A percentile compares a stretch with the other conserved stretches of the same genome.
These are phyloP conservation scores for Saccharomyces jurei DNA, from an alignment of 805 yeast species.

Conservation along the genomic window DNA sequence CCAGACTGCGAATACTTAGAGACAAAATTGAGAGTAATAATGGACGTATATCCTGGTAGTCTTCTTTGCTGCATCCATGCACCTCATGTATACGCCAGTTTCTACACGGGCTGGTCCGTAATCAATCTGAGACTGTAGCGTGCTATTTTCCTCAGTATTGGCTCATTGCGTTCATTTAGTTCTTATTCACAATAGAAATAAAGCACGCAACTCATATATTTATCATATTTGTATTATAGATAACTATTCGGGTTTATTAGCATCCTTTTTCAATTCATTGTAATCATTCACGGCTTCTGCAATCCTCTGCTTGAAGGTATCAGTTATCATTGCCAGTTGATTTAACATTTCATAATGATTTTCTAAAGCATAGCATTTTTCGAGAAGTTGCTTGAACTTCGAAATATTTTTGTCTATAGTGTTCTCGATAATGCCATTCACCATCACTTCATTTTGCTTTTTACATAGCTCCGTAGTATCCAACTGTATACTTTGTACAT, in stretches of 20 bases:
- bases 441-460: conserved; percentile 20
- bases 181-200: neutral
- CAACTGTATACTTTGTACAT: conserved; percentile 41
- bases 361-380: conserved; percentile 44
- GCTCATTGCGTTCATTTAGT: neutral
- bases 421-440: conserved; percentile 18
- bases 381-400: conserved; percentile 34
- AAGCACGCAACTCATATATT: neutral
- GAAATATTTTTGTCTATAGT: conserved; percentile 36
- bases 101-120: neutral
- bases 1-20: conserved; percentile 20
- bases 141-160: neutral
- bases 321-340: conserved; percentile 38
- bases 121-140: neutral
- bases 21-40: conserved; percentile 21
- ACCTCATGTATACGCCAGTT: neutral
- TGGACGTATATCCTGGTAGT: conserved; percentile 22
- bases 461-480: conserved; percentile 29
- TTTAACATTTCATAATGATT: conserved; percentile 44
- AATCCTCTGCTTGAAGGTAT: conserved; percentile 34
- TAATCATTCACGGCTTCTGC: conserved; percentile 24
- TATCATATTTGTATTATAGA: neutral
- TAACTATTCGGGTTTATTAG: neutral
- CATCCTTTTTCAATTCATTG: conserved; percentile 7
- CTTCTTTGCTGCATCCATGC: neutral